Evolutionary conservation across 257 asterid species (phyloP).

Genomic region (Scutellaria galericulata): DNA sequence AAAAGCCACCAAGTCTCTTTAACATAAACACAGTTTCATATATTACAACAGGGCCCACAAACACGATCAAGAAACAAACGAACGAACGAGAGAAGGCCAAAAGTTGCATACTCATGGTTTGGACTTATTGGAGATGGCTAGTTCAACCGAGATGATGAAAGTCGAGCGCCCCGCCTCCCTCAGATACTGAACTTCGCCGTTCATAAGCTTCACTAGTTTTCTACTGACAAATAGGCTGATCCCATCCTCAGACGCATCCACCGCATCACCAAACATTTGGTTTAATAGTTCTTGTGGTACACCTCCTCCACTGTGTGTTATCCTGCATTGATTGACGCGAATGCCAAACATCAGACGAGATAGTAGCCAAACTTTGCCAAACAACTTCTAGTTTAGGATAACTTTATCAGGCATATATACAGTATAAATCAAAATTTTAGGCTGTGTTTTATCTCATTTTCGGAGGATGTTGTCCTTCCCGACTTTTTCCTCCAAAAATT

Average conservation of each 20-base stretch:
- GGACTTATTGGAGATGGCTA: conserved; percentile 66
- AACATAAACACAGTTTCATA: not conserved
- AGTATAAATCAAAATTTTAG: no score
- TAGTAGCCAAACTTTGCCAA: not conserved
- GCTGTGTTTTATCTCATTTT: no score
- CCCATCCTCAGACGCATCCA: conserved; percentile 74
- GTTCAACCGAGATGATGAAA: conserved; percentile 78
- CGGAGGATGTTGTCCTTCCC: no score
- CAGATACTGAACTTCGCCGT: conserved; percentile 93
- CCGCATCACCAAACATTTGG: conserved; percentile 81
- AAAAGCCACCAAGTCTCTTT: not conserved
- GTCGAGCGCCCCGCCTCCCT: conserved; percentile 83
- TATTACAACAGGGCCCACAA: conserved; percentile 12
- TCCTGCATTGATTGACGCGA: conserved; percentile 46
- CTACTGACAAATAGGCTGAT: conserved; percentile 83
- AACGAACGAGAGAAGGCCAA: not conserved
- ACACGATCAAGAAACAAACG: not conserved
- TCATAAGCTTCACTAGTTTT: conserved; percentile 92
- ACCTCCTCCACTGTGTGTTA: conserved; percentile 83
- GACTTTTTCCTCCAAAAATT: no score
- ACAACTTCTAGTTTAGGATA: not conserved
- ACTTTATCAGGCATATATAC: no score
- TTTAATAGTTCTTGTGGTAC: conserved; percentile 73
- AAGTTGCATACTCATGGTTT: conserved; percentile 15
- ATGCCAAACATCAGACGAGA: not conserved